Evolutionary conservation across 148 eudicot species (phyloP).

Genomic region (Fallopia convolvulus): DNA sequence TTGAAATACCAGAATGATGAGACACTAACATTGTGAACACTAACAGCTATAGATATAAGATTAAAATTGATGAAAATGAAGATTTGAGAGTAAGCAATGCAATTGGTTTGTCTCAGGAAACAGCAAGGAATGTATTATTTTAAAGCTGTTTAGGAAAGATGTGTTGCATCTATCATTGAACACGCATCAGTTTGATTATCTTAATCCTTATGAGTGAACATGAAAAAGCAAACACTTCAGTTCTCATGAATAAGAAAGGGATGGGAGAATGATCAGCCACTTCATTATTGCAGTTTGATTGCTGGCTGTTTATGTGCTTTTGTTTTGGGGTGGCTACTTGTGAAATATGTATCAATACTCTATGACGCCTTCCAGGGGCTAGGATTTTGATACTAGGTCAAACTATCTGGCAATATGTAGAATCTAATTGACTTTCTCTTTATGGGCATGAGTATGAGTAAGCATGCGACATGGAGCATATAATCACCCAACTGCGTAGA

Average conservation of each 20-base stretch:
- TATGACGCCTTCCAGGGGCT: background rate
- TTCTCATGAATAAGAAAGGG: conserved; percentile 1
- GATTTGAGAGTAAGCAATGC: background rate
- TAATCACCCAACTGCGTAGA: background rate
- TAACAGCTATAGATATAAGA: background rate
- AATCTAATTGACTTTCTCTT: background rate
- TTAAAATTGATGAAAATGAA: background rate
- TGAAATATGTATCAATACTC: background rate
- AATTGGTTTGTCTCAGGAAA: background rate
- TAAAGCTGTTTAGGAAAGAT: background rate
- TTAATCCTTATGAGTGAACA: background rate
- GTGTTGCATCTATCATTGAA: background rate
- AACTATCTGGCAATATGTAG: background rate
- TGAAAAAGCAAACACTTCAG: background rate
- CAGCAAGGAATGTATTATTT: background rate
- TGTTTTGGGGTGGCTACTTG: background rate
- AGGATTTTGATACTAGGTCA: background rate
- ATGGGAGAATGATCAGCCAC: background rate
- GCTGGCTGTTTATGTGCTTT: background rate
- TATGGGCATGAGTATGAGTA: background rate
- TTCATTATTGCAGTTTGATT: background rate
- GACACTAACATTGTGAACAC: background rate
- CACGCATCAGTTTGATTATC: background rate
- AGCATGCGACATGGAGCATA: background rate
- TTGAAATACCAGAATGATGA: background rate